Percentiles rank a stretch among this genome's conserved stretches.
These are phyloP conservation scores for Fragaria ananassa DNA, from an alignment of 306 rosid genomes.

Conservation along the genomic window DNA sequence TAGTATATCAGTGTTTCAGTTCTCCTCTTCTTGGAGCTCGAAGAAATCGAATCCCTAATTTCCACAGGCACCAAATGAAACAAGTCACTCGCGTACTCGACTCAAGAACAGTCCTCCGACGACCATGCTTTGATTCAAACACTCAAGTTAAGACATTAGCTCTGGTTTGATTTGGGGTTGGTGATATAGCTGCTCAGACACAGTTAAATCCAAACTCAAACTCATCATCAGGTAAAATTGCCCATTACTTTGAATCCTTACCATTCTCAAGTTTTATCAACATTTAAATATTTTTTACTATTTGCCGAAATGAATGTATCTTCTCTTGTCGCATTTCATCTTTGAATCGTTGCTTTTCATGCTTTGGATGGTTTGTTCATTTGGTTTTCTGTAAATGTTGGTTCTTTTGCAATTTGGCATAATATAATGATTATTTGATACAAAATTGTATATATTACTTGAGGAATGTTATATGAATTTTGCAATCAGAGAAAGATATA, in stretches of 20 bases:
- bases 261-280: not conserved
- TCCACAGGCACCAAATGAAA: slow-evolving; percentile 34
- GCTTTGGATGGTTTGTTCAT: not conserved
- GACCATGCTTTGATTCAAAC: slow-evolving; percentile 39
- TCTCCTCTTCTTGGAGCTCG: not conserved
- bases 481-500: too few relatives aligned
- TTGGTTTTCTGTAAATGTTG: not conserved
- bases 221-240: slow-evolving; percentile 32
- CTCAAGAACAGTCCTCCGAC: slow-evolving; percentile 51
- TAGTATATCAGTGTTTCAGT: too few relatives aligned
- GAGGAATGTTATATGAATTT: too few relatives aligned
- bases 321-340: not conserved
- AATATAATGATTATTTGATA: too few relatives aligned
- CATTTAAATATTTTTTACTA: not conserved
- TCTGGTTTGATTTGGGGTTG: slow-evolving; percentile 61
- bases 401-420: not conserved
- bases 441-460: too few relatives aligned
- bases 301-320: not conserved
- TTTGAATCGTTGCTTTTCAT: not conserved
- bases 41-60: slow-evolving; percentile 43
- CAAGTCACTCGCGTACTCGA: slow-evolving; percentile 58
- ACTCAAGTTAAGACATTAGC: slow-evolving; percentile 63
- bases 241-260: not conserved
- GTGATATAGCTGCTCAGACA: slow-evolving; percentile 73
- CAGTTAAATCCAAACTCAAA: slow-evolving; percentile 35